These are phyloP conservation scores for Silene vulgaris DNA, from an alignment of 179 eudicot genomes.

Conservation along the genomic window DNA sequence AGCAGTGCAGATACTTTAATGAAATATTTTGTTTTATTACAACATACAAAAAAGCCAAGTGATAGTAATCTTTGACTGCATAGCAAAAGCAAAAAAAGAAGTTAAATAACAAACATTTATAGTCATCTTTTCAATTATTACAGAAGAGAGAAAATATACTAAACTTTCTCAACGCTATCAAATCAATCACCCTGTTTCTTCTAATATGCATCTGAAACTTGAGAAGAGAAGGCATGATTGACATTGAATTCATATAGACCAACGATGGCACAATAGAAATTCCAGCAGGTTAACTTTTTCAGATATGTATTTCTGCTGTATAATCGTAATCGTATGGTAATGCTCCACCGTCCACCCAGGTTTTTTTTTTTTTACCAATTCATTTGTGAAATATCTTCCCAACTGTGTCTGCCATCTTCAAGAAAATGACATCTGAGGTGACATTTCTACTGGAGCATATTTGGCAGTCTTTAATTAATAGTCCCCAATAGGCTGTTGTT, in stretches of 20 bases:
- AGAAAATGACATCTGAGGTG: too few species aligned
- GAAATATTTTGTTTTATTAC: neutral
- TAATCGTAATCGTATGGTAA: neutral
- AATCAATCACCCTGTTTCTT: constrained; percentile 6
- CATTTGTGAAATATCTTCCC: too few species aligned
- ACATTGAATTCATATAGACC: neutral
- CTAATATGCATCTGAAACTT: neutral
- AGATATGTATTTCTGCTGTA: neutral
- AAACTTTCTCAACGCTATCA: neutral
- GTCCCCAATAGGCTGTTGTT: neutral
- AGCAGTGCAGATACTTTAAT: neutral
- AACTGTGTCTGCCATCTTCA: too few species aligned
- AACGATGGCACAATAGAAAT: neutral
- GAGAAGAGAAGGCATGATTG: neutral
- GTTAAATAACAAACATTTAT: neutral
- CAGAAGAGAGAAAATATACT: neutral
- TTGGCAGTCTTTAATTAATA: neutral
- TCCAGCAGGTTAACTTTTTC: neutral
- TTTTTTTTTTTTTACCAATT: too few species aligned
- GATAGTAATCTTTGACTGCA: neutral
- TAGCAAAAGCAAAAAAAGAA: neutral
- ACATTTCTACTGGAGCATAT: neutral
- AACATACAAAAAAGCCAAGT: neutral
- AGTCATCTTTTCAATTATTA: neutral
- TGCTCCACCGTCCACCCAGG: neutral